phyloP scores from a whole-genome alignment of 2,329 filamentous ascomycete species.

The Cordyceps cateniannulata region DNA sequence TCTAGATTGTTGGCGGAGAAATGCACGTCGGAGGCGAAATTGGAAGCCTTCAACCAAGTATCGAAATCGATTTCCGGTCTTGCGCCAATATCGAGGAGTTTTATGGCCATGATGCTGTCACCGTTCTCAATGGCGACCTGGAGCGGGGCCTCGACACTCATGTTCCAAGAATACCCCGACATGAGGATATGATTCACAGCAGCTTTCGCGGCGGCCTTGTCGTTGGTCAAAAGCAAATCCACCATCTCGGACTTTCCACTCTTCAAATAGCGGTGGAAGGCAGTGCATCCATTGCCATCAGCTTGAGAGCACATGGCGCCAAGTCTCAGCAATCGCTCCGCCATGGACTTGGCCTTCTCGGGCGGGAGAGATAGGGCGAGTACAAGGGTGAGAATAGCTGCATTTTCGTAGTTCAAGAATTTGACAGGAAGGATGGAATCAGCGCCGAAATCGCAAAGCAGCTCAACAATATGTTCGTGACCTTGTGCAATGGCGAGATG shows the following conservation, averaged over 20 bases:
- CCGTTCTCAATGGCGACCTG: conserved; percentile 50
- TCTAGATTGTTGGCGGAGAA: conserved; percentile 32
- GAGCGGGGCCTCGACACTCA: conserved; percentile 42
- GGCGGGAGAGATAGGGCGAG: conserved; percentile 60
- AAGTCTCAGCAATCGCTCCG: conserved; percentile 56
- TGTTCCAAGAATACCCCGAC: conserved; percentile 25
- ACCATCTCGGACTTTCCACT: conserved; percentile 41
- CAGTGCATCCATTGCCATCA: conserved; percentile 57
- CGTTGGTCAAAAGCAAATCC: conserved; percentile 45
- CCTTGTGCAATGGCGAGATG: conserved; percentile 74
- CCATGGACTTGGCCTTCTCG: conserved; percentile 59
- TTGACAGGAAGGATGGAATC: conserved; percentile 73
- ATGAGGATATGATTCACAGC: conserved; percentile 61
- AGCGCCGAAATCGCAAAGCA: conserved; percentile 69
- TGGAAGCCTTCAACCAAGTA: conserved; percentile 53
- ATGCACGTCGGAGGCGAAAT: conserved; percentile 34
- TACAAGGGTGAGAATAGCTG: conserved; percentile 62
- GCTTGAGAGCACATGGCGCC: conserved; percentile 70
- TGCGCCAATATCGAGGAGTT: conserved; percentile 59
- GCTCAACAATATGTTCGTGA: conserved; percentile 60
- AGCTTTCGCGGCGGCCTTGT: conserved; percentile 53
- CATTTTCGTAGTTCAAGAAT: conserved; percentile 44
- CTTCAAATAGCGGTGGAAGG: conserved; percentile 58
- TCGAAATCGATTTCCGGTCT: conserved; percentile 54
- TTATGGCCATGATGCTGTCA: conserved; percentile 47